Evolutionary conservation across 768 basidiomycete genomes (phyloP), one percentile per base, ranked within the genome.

Genomic region (Tulasnella calospora): DNA sequence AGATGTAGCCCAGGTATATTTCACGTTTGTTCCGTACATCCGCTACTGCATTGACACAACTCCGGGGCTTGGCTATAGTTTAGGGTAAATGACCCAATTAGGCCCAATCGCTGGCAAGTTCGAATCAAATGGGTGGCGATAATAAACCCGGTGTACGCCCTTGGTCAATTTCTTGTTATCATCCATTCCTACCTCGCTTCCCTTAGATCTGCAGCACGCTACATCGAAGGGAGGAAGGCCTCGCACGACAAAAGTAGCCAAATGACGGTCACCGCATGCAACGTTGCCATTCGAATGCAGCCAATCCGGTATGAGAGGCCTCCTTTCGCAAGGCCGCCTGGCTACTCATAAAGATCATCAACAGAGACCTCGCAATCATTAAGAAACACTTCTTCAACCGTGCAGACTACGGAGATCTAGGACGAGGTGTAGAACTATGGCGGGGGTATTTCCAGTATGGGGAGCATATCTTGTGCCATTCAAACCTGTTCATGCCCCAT

Each of bases 211-310:
- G 86, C 94, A 1, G 83, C 86, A 5, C 88, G 90, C 0, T 94
- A 91, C 86, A 85, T 93, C 1, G 80, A 85, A 44, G 46, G 74
- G n/a, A 36, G 61, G 57, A 91, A 93, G 79, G 89, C 89, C 0
- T 44, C 44, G 3, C 88, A 90, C 40, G 92, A 94, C 75, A 92
- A 92, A 78, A 83, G 82, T 5, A 91, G 93, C 6, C 81, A 90
- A 57, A 92, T 92, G 0, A 90, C 91, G 0, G 86, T 76, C 7
- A 27, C 46, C 51, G 70, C 38, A 3, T 15, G 91, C 70, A 94
- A 94, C 78, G 90, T 94, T 4, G 90, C 90, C 17, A 87, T 94
- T 21, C 88, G 92, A 0, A 92, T 92, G 90, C 88, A 89, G 74
- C 93, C 93, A 0, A 90, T 88, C 1, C 82, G 89, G 82, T 83